Base-by-base conservation (phyloP, 148 eudicot species). In the Polygonum maritimum region DNA sequence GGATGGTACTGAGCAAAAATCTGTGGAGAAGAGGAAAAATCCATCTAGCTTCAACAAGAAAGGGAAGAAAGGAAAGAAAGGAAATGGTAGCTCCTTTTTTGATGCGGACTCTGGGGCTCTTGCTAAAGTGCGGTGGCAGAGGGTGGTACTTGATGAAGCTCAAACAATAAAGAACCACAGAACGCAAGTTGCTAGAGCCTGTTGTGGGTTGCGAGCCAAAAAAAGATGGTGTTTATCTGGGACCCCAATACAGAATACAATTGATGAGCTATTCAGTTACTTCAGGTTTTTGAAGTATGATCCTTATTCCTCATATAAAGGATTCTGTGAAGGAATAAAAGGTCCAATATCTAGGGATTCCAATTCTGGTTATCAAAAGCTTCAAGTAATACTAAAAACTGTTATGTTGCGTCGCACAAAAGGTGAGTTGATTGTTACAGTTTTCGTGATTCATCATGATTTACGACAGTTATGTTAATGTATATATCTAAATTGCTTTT, bases 141-240 rank as follows among this genome's bases (percentile, higher is more conserved):
- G 99, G 79, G 98, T 95, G 80, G 91, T 95, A 74, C 76, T 95
- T 77, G 99, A 95, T 88, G 99, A 95, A 88, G 97, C 99, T 36
- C 99, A 95, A 81, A 92, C 94, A 21, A 95, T 92, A 69, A 95
- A 95, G 54, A 95, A 95, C 77, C 96, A 91, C 81, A 90, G 99
- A 83, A 95, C 99, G 39, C 94, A 80, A 81, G 88, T 92, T 26
- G 96, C 99, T 83, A 86, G 97, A 87, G 92, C 99, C 16, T 95
- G 99, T 84, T 95, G 94, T 79, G 95, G 99, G 74, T 87, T 95
- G 78, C 85, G 94, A 85, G 99, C 99, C 35, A 95, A 95, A 79
- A 85, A 84, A 71, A 85, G 99, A 74, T 95, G 99, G 99, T 95
- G 99, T 84, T 85, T 95, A 84, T 95, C 99, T 76, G 99, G 99